Evolutionary conservation across 2,329 filamentous ascomycete species (phyloP).

Genomic region (Diplodia sapinea): DNA sequence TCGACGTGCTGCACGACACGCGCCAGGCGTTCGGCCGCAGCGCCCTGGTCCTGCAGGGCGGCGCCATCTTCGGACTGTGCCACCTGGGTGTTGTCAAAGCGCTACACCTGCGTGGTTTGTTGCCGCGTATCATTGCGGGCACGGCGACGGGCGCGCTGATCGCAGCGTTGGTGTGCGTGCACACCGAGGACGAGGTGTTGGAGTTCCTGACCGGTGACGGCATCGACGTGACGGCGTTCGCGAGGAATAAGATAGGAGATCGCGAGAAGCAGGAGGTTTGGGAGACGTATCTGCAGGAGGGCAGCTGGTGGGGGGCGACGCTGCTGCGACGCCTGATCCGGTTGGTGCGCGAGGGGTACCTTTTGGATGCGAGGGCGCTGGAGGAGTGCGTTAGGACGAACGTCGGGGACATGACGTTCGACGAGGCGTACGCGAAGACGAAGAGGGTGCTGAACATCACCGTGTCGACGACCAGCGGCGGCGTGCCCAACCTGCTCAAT

Average conservation of each 20-base stretch:
- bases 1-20: constrained; percentile 85
- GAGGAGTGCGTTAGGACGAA: constrained; percentile 85
- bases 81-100: constrained; percentile 91
- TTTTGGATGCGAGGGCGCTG: constrained; percentile 80
- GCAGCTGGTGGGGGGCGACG: constrained; percentile 57
- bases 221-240: constrained; percentile 83
- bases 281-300: constrained; percentile 36
- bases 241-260: constrained; percentile 45
- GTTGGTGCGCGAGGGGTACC: constrained; percentile 78
- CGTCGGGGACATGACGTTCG: constrained; percentile 87
- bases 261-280: constrained; percentile 34
- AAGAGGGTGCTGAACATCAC: constrained; percentile 92
- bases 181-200: constrained; percentile 83
- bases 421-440: constrained; percentile 85
- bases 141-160: constrained; percentile 90
- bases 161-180: constrained; percentile 84
- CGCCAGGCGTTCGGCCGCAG: constrained; percentile 87
- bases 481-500: constrained; percentile 84
- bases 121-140: constrained; percentile 89
- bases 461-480: constrained; percentile 75
- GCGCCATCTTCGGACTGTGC: constrained; percentile 88
- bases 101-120: constrained; percentile 75
- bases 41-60: constrained; percentile 84
- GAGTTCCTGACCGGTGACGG: constrained; percentile 76
- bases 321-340: constrained; percentile 69